A percentile compares a stretch with the other conserved stretches of the same genome.
Evolutionary conservation across 345 rosid species (phyloP).

Genomic region (Aquilaria sinensis): DNA sequence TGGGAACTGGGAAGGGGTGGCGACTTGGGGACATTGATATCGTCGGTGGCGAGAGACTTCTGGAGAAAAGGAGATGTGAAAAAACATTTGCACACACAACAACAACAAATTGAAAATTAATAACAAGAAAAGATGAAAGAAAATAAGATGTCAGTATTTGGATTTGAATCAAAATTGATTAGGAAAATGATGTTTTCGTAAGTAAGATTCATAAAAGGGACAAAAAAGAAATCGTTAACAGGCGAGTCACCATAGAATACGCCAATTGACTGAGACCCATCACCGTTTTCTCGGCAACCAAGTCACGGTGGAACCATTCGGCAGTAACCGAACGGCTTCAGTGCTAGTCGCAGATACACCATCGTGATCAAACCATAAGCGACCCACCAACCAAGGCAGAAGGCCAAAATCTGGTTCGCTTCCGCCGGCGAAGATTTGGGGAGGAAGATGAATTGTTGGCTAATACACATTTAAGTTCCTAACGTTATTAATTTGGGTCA

Average conservation of each 20-base stretch:
- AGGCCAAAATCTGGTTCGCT: conserved; percentile 25
- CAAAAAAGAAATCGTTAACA: conserved; percentile 5
- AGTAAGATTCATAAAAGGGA: not conserved
- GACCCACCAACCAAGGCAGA: conserved; percentile 47
- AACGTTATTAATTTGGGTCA: too few relatives aligned
- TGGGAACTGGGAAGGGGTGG: conserved; percentile 22
- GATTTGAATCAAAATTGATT: not conserved
- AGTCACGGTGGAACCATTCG: conserved; percentile 26
- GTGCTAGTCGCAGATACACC: conserved; percentile 51
- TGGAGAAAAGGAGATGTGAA: conserved; percentile 19
- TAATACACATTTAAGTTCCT: too few relatives aligned
- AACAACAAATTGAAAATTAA: not conserved
- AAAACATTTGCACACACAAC: not conserved
- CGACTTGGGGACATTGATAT: conserved; percentile 19
- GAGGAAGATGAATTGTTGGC: too few relatives aligned
- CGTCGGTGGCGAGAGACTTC: conserved; percentile 19
- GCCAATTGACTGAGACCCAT: conserved; percentile 96
- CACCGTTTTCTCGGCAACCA: conserved; percentile 69
- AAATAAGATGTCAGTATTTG: too few relatives aligned
- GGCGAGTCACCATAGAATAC: conserved; percentile 87
- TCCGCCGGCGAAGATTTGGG: too few relatives aligned
- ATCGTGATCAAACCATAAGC: conserved; percentile 55
- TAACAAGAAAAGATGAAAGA: not conserved
- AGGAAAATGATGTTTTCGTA: too few relatives aligned
- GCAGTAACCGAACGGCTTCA: conserved; percentile 23